Evolutionary conservation across 331 rosid species (phyloP).

Genomic region (Malus hybrid): DNA sequence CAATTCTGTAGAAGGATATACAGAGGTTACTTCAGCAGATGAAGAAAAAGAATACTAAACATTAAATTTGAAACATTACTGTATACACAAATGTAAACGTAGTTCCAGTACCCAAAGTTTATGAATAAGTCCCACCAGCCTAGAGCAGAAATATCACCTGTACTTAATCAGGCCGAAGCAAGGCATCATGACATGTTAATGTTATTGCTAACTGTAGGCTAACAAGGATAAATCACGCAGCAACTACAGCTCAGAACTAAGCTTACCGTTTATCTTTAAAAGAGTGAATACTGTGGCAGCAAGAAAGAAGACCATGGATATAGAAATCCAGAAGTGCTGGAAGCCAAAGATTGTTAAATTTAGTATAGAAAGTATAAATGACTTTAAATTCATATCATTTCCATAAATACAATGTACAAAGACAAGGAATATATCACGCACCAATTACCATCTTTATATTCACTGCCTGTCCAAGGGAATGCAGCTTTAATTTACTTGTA

Average conservation of each 20-base stretch:
- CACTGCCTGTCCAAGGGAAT: not conserved
- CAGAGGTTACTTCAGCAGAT: conserved; percentile 11
- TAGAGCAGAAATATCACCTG: conserved; percentile 85
- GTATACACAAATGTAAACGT: conserved; percentile 7
- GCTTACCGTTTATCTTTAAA: conserved; percentile 81
- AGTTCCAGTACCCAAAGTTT: conserved; percentile 54
- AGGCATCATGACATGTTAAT: not conserved
- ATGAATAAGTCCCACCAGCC: conserved; percentile 99
- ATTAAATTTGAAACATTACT: conserved; percentile 1
- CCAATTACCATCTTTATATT: not conserved
- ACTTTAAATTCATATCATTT: not conserved
- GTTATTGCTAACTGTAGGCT: not conserved
- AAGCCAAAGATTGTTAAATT: conserved; percentile 25
- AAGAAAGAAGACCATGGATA: conserved; percentile 89
- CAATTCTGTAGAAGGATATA: conserved; percentile 55
- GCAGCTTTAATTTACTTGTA: not conserved
- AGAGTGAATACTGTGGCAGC: conserved; percentile 89
- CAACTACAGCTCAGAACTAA: conserved; percentile 6
- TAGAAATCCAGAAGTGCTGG: conserved; percentile 98
- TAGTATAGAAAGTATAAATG: conserved; percentile 12
- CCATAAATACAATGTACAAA: not conserved
- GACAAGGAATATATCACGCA: not conserved
- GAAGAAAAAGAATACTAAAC: conserved; percentile 3
- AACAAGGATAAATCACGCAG: not conserved
- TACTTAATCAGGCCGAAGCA: conserved; percentile 11